A percentile compares a stretch with the other conserved stretches of the same genome.
Conservation (phyloP, 2,329 filamentous ascomycete genomes). For the Sporothrix brasiliensis region DNA sequence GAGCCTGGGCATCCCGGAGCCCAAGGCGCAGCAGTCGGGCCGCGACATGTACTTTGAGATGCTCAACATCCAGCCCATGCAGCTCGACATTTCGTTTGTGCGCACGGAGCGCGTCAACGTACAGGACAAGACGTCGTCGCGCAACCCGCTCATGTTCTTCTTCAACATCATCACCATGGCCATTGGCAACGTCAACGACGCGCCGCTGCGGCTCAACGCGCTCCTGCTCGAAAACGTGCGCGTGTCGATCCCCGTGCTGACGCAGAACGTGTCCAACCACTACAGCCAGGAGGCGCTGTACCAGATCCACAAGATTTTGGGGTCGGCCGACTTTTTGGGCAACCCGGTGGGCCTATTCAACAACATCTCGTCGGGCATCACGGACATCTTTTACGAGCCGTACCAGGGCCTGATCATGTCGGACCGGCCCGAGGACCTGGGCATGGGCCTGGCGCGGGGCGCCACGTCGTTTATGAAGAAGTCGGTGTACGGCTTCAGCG, state of each 20-base stretch:
- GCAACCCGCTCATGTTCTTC: slow-evolving; percentile 97
- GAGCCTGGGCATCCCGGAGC: slow-evolving; percentile 87
- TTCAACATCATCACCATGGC: slow-evolving; percentile 99
- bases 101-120: slow-evolving; percentile 95
- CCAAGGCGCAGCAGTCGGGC: slow-evolving; percentile 77
- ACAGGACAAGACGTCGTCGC: slow-evolving; percentile 87
- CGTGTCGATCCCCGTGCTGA: slow-evolving; percentile 80
- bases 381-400: slow-evolving; percentile 98
- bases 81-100: slow-evolving; percentile 95
- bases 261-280: slow-evolving; percentile 86
- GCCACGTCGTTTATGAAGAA: slow-evolving; percentile 98
- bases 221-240: slow-evolving; percentile 93
- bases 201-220: slow-evolving; percentile 89
- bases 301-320: slow-evolving; percentile 95
- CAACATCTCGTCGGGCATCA: slow-evolving; percentile 94
- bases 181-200: slow-evolving; percentile 98
- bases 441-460: slow-evolving; percentile 92
- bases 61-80: slow-evolving; percentile 96
- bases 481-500: slow-evolving; percentile 94
- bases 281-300: slow-evolving; percentile 96
- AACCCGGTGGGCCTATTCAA: slow-evolving; percentile 98
- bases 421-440: slow-evolving; percentile 91
- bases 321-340: slow-evolving; percentile 94
- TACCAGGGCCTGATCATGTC: slow-evolving; percentile 96
- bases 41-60: slow-evolving; percentile 98